Evolutionary conservation across 805 yeast genomes (phyloP).

Genomic region (Hanseniaspora hatyaiensis): DNA sequence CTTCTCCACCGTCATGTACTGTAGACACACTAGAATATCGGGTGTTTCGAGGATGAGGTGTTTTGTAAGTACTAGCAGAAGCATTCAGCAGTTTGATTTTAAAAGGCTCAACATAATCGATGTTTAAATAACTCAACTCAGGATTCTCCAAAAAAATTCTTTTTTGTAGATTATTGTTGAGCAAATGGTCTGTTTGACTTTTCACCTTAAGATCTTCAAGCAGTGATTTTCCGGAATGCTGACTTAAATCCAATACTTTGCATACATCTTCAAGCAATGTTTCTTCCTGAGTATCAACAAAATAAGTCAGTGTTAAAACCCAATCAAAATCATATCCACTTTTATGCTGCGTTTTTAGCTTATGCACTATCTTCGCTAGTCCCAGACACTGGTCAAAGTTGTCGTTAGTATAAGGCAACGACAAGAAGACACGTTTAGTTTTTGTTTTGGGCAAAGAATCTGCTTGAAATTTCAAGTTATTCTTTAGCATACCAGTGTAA

Average conservation of each 20-base stretch:
- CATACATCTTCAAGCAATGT: neutral
- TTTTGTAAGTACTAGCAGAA: neutral
- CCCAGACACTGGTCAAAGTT: slow-evolving; percentile 13
- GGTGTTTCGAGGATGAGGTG: neutral
- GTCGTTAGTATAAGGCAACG: slow-evolving; percentile 7
- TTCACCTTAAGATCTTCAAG: too few relatives aligned
- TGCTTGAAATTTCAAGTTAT: too few relatives aligned
- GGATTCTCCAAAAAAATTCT: neutral
- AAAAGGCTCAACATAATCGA: neutral
- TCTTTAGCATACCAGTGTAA: too few relatives aligned
- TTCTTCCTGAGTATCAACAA: neutral
- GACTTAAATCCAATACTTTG: neutral
- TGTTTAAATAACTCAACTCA: neutral
- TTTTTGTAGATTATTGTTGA: too few relatives aligned
- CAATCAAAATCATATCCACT: neutral
- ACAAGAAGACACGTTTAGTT: neutral
- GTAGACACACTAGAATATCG: slow-evolving; percentile 1
- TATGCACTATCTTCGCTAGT: neutral
- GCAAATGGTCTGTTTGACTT: too few relatives aligned
- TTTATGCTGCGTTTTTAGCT: neutral
- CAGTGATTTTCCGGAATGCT: too few relatives aligned
- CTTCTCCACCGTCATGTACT: neutral
- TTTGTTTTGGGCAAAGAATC: neutral
- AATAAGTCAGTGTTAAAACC: neutral
- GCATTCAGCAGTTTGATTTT: neutral